Evolutionary conservation across 345 rosid species (phyloP).

Genomic region (Hirschfeldia incana): DNA sequence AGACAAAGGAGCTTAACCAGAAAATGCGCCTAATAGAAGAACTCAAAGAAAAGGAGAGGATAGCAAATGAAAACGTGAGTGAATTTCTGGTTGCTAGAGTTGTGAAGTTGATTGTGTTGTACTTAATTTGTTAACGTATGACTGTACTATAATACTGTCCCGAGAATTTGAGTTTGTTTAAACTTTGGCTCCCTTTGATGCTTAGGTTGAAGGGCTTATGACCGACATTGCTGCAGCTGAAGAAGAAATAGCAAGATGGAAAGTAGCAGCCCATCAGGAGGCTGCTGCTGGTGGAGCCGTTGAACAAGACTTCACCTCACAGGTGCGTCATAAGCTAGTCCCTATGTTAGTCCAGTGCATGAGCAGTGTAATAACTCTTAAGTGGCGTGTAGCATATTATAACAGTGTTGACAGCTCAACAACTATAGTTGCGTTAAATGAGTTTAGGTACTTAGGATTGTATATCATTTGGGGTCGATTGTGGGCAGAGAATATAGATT

Average conservation of each 20-base stretch:
- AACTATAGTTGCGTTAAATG: not conserved
- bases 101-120: not conserved
- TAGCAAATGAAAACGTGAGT: constrained; percentile 92
- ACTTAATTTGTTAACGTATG: too few relatives aligned
- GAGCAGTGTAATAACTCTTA: constrained; percentile 11
- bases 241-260: constrained; percentile 99
- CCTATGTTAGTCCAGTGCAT: not conserved
- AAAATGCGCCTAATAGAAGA: constrained; percentile 76
- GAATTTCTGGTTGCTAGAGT: constrained; percentile 6
- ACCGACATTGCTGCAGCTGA: constrained; percentile 94
- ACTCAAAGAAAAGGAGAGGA: constrained; percentile 85
- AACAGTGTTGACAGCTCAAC: not conserved
- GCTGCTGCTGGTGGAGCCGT: constrained; percentile 97
- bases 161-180: constrained; percentile 5
- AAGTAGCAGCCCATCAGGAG: constrained; percentile 97
- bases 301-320: constrained; percentile 73
- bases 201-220: constrained; percentile 97
- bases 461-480: not conserved
- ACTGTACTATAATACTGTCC: not conserved
- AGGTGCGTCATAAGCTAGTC: constrained; percentile 47
- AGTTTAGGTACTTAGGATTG: not conserved
- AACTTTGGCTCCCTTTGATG: not conserved
- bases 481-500: not conserved
- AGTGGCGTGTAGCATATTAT: constrained; percentile 6
- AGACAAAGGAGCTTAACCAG: constrained; percentile 71